Conservation (phyloP, 306 rosid species). For the Sphenostylis stenocarpa region DNA sequence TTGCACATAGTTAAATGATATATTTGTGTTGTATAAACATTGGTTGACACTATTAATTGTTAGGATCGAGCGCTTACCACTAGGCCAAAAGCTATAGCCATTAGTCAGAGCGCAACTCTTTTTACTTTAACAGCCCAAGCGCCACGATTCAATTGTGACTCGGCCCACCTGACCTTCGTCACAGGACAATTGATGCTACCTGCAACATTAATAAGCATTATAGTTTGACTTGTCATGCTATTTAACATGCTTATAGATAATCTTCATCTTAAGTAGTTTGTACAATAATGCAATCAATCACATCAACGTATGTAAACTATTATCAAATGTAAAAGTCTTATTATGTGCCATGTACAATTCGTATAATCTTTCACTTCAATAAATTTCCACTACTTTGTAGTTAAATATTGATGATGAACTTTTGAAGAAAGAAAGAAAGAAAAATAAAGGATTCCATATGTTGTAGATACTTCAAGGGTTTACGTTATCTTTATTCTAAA, state of each 20-base stretch:
- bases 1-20: too few relatives aligned
- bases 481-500: neutral
- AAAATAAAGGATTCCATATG: neutral
- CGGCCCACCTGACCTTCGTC: too few relatives aligned
- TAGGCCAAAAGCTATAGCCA: too few relatives aligned
- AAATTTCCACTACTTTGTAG: neutral
- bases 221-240: neutral
- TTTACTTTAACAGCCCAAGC: too few relatives aligned
- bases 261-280: neutral
- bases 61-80: too few relatives aligned
- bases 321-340: neutral
- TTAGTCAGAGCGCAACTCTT: too few relatives aligned
- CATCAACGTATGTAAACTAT: neutral
- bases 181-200: too few relatives aligned
- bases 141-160: too few relatives aligned
- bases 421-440: neutral
- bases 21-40: too few relatives aligned
- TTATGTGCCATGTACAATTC: neutral
- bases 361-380: neutral
- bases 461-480: neutral
- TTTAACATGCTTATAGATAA: neutral
- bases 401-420: neutral
- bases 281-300: neutral
- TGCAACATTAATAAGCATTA: too few relatives aligned
- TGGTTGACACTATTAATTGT: too few relatives aligned